A percentile compares a stretch with the other conserved stretches of the same genome.
phyloP scores from a whole-genome alignment of 805 yeast species.

The Wickerhamomyces kurtzmanii region DNA sequence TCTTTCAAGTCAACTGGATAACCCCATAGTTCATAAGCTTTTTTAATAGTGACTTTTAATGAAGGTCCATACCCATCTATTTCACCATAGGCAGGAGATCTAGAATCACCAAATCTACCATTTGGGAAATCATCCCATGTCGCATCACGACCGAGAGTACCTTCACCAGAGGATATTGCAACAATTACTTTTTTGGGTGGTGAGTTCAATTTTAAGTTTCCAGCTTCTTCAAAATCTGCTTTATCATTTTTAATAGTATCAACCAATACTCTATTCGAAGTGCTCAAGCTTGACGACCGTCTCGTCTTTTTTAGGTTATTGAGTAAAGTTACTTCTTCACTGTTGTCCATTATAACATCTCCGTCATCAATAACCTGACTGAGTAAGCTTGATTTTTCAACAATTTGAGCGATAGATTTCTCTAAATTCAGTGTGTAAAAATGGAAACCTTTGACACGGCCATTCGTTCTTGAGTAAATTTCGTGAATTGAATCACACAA shows the following conservation, averaged over 20 bases:
- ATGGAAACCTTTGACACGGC: slow-evolving; percentile 73
- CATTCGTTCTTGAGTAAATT: slow-evolving; percentile 41
- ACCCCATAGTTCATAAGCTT: slow-evolving; percentile 76
- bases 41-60: slow-evolving; percentile 60
- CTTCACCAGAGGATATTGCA: slow-evolving; percentile 78
- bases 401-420: slow-evolving; percentile 80
- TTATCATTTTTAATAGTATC: slow-evolving; percentile 17
- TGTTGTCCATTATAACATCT: slow-evolving; percentile 16
- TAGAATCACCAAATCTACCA: slow-evolving; percentile 91
- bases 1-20: slow-evolving; percentile 53
- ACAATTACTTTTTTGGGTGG: slow-evolving; percentile 49
- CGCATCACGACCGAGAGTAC: slow-evolving; percentile 78
- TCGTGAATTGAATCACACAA: slow-evolving; percentile 52
- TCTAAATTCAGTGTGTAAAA: slow-evolving; percentile 90
- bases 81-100: slow-evolving; percentile 97
- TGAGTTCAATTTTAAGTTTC: slow-evolving; percentile 12
- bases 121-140: slow-evolving; percentile 97
- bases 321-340: too few relatives aligned
- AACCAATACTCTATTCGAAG: slow-evolving; percentile 31
- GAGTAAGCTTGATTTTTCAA: slow-evolving; percentile 51
- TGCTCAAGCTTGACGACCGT: slow-evolving; percentile 13
- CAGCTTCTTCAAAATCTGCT: slow-evolving; percentile 12
- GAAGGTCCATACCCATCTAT: slow-evolving; percentile 96
- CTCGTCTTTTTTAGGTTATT: too few relatives aligned
- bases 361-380: slow-evolving; percentile 34